These are phyloP conservation scores for Rubus parviflorus DNA, from an alignment of 306 rosid genomes.

Conservation along the genomic window DNA sequence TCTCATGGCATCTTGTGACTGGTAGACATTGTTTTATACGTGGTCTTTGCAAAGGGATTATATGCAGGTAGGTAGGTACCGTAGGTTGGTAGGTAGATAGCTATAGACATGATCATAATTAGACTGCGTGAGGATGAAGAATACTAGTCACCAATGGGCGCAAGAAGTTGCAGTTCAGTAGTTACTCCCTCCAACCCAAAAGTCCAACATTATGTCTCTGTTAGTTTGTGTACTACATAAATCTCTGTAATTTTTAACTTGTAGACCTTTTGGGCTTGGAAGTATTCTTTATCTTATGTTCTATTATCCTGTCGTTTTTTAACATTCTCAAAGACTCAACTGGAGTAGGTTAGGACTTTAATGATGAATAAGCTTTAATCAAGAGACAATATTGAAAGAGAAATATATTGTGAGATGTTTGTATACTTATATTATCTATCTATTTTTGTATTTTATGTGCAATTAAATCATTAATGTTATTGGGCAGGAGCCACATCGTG, in stretches of 20 bases:
- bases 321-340: not conserved
- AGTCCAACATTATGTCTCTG: not conserved
- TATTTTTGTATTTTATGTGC: not conserved
- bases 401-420: not conserved
- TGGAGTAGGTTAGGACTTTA: not conserved
- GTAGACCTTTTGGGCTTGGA: not conserved
- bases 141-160: not conserved
- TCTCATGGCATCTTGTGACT: not conserved
- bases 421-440: not conserved
- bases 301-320: not conserved
- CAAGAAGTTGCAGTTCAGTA: not conserved
- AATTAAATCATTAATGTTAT: constrained; percentile 12
- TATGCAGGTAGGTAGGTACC: not conserved
- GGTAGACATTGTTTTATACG: not conserved
- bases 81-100: not conserved
- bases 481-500: constrained; percentile 77
- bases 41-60: not conserved
- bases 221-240: not conserved
- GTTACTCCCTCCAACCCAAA: not conserved
- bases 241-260: not conserved
- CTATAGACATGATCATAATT: not conserved
- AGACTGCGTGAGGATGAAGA: not conserved
- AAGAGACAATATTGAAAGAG: not conserved
- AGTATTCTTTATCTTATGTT: not conserved
- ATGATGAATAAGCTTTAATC: not conserved